Percentiles rank a stretch among this genome's conserved stretches.
Evolutionary conservation across 176 grass and related monocot species (phyloP).

Genomic region (Ensete ventricosum): DNA sequence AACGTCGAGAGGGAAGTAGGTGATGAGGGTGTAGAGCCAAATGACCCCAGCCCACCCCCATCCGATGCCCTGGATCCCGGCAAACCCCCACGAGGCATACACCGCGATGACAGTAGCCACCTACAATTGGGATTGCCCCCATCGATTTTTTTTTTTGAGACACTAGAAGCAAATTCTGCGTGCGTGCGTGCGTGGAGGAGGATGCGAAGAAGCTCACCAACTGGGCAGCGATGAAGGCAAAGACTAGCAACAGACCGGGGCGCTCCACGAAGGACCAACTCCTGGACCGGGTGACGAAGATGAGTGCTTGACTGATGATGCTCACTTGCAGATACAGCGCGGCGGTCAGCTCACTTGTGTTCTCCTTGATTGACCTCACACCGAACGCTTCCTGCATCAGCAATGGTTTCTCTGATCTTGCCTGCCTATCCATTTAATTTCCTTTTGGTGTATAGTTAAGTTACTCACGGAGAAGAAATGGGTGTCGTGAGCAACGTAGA

Average conservation of each 20-base stretch:
- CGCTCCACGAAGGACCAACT: constrained; percentile 53
- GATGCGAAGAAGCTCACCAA: constrained; percentile 17
- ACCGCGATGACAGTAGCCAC: constrained; percentile 11
- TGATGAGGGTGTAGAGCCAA: constrained; percentile 6
- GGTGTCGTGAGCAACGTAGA: constrained; percentile 71
- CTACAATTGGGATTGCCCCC: not conserved
- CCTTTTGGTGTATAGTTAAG: too few relatives aligned
- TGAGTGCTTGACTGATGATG: constrained; percentile 39
- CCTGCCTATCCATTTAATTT: too few relatives aligned
- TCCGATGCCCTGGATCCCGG: constrained; percentile 8
- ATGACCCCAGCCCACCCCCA: constrained; percentile 8
- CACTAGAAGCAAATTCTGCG: not conserved
- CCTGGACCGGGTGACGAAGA: constrained; percentile 39
- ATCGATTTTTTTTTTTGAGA: too few relatives aligned
- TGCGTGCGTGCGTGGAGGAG: not conserved
- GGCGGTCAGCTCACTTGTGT: constrained; percentile 31
- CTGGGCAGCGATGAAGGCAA: constrained; percentile 62
- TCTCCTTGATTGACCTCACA: constrained; percentile 46
- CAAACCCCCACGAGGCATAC: constrained; percentile 12
- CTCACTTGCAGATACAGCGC: constrained; percentile 40
- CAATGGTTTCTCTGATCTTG: not conserved
- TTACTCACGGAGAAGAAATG: constrained; percentile 47
- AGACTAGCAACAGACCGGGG: constrained; percentile 37
- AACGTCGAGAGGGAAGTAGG: constrained; percentile 16
- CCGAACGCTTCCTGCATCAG: constrained; percentile 34